These are phyloP conservation scores for Truncatella angustata DNA, from an alignment of 2,329 filamentous ascomycete genomes.

Conservation along the genomic window DNA sequence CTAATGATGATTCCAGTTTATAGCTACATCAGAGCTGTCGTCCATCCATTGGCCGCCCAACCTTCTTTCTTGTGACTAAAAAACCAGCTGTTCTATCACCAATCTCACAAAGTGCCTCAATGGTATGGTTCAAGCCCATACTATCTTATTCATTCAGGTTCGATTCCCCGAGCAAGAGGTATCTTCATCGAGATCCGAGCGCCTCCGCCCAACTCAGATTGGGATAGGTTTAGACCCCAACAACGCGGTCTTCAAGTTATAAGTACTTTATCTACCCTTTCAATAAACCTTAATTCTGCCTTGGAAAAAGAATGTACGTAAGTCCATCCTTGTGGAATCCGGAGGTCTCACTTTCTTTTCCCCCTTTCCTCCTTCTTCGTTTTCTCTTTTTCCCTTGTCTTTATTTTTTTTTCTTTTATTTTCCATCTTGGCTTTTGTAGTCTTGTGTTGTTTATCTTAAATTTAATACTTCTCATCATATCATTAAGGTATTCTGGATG, in stretches of 20 bases:
- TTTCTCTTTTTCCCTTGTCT: too few relatives aligned
- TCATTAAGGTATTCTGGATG: too few relatives aligned
- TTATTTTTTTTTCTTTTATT: too few relatives aligned
- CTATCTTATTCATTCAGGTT: neutral
- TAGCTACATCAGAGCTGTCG: too few relatives aligned
- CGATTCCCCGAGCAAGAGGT: neutral
- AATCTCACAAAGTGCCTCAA: neutral
- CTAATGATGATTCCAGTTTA: too few relatives aligned
- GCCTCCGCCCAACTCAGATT: neutral
- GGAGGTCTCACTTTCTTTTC: neutral
- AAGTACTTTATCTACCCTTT: neutral
- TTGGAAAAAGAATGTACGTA: neutral
- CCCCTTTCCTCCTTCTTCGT: too few relatives aligned
- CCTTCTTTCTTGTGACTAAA: too few relatives aligned
- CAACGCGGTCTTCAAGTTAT: neutral
- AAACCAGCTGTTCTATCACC: neutral
- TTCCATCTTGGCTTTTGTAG: too few relatives aligned
- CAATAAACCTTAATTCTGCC: neutral
- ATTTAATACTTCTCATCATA: too few relatives aligned
- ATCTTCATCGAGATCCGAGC: neutral
- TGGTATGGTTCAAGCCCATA: neutral
- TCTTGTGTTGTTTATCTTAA: too few relatives aligned
- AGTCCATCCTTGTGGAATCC: neutral
- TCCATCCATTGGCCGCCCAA: too few relatives aligned
- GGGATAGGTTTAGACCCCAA: neutral